Evolutionary conservation across 2,329 filamentous ascomycete species (phyloP).

Genomic region (Magnaporthales sp.): DNA sequence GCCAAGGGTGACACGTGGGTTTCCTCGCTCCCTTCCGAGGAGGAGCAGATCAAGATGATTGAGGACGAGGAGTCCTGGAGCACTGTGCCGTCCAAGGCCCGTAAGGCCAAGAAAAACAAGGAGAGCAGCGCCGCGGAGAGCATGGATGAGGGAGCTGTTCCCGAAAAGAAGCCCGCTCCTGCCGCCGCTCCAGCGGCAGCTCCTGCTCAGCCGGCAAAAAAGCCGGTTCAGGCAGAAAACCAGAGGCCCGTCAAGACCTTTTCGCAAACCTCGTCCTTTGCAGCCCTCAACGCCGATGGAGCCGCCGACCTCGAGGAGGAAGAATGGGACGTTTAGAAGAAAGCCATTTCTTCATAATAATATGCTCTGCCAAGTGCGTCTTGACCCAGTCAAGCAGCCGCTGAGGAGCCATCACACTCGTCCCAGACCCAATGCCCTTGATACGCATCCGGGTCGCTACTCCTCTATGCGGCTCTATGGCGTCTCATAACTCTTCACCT

Average conservation of each 20-base stretch:
- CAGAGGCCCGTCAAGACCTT: conserved; percentile 23
- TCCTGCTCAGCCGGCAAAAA: conserved; percentile 14
- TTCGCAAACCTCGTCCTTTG: conserved; percentile 34
- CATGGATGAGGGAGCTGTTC: conserved; percentile 14
- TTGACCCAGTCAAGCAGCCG: background rate
- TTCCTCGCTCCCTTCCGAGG: conserved; percentile 47
- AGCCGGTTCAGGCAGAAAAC: conserved; percentile 18
- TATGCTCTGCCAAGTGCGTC: background rate
- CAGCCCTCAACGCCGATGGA: conserved; percentile 35
- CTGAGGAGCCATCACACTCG: background rate
- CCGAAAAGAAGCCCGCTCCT: conserved; percentile 11
- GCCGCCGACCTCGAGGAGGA: conserved; percentile 29
- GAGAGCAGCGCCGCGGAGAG: conserved; percentile 20
- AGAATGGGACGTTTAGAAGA: conserved; percentile 41
- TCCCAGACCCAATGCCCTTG: background rate
- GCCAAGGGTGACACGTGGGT: conserved; percentile 35
- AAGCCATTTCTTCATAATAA: background rate
- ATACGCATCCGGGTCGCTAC: background rate
- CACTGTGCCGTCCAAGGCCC: conserved; percentile 41
- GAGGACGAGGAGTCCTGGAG: conserved; percentile 48
- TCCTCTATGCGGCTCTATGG: background rate
- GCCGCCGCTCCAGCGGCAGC: conserved; percentile 17
- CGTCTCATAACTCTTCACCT: background rate
- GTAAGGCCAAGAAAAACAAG: conserved; percentile 33
- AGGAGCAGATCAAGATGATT: conserved; percentile 52